Conservation (phyloP, 2,329 filamentous ascomycete genomes). For the Teratosphaeria destructans region DNA sequence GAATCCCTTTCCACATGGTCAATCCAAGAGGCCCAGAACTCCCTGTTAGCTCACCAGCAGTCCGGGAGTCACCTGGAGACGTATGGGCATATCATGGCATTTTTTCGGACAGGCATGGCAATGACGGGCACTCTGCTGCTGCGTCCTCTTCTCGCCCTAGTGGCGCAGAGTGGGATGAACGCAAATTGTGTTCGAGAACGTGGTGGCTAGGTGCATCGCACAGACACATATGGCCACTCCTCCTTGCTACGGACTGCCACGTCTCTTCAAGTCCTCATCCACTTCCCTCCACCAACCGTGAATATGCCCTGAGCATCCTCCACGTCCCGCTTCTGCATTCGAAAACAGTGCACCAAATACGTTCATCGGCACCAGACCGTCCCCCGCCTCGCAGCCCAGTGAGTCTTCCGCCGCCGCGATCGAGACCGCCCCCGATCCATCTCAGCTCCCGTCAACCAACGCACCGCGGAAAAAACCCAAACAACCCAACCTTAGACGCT, state of each 20-base stretch:
- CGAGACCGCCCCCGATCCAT: not conserved
- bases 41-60: no score
- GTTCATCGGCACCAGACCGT: not conserved
- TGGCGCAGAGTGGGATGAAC: not conserved
- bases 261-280: not conserved
- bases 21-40: no score
- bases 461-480: not conserved
- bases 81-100: no score
- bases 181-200: not conserved
- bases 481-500: not conserved
- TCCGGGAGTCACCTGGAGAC: no score
- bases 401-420: not conserved
- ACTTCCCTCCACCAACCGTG: not conserved
- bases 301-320: not conserved
- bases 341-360: not conserved
- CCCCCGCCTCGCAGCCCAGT: no score
- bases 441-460: not conserved
- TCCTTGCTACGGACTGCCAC: not conserved
- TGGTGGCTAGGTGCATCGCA: not conserved
- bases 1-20: no score
- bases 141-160: not conserved
- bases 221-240: not conserved
- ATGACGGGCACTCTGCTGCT: no score
- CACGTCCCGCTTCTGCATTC: not conserved
- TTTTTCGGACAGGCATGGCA: no score